phyloP scores from a whole-genome alignment of 2,329 filamentous ascomycete species.

The Sporothrix brunneoviolacea region DNA sequence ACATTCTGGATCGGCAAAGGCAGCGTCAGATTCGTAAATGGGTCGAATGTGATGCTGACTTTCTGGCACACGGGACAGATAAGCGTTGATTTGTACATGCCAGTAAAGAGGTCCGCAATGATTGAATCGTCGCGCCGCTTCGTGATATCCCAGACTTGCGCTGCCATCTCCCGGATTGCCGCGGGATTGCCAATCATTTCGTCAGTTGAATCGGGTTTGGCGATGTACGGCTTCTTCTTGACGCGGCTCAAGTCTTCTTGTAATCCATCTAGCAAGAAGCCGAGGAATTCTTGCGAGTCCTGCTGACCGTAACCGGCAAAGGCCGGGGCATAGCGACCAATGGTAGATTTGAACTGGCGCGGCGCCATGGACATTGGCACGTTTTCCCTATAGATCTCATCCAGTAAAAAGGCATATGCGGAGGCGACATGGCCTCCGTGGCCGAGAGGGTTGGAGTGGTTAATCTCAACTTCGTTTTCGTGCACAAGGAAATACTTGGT shows the following conservation, averaged over 20 bases:
- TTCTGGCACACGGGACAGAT: slow-evolving; percentile 88
- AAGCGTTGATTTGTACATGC: slow-evolving; percentile 96
- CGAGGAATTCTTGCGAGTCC: slow-evolving; percentile 94
- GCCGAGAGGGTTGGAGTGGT: slow-evolving; percentile 75
- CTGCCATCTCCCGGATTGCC: slow-evolving; percentile 76
- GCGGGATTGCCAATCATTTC: slow-evolving; percentile 81
- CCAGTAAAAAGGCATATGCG: slow-evolving; percentile 69
- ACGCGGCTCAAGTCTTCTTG: slow-evolving; percentile 94
- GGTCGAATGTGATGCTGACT: slow-evolving; percentile 97
- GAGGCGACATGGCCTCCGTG: slow-evolving; percentile 83
- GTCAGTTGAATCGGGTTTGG: slow-evolving; percentile 96
- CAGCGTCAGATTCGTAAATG: slow-evolving; percentile 89
- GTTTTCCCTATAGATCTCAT: slow-evolving; percentile 68
- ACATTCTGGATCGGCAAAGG: slow-evolving; percentile 82
- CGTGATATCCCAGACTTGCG: slow-evolving; percentile 86
- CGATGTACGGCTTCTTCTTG: slow-evolving; percentile 91
- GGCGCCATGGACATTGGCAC: slow-evolving; percentile 66
- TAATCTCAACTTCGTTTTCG: slow-evolving; percentile 73
- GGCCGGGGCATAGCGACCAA: slow-evolving; percentile 73
- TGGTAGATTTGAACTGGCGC: slow-evolving; percentile 70
- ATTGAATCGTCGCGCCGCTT: slow-evolving; percentile 90
- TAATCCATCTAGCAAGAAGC: slow-evolving; percentile 87
- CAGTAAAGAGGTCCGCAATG: slow-evolving; percentile 90
- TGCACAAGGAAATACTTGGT: slow-evolving; percentile 81
- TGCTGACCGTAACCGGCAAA: slow-evolving; percentile 96